Evolutionary conservation across 345 rosid genomes (phyloP).

Genomic region (Rhodamnia rubescens): DNA sequence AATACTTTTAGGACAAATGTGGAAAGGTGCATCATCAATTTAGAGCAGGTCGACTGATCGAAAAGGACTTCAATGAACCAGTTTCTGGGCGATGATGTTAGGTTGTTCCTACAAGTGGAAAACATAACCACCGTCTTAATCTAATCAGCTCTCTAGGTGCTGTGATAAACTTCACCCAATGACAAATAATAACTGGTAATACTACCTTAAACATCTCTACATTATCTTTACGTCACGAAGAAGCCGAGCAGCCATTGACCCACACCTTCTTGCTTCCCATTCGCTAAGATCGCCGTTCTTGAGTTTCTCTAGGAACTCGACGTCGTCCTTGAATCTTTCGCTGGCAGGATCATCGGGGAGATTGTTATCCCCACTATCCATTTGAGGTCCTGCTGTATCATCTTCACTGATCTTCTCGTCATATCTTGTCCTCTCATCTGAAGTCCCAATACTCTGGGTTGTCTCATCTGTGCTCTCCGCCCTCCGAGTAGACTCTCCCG

Average conservation of each 20-base stretch:
- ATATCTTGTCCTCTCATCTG: not conserved
- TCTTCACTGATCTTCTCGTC: conserved; percentile 14
- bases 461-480: conserved; percentile 10
- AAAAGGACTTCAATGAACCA: not conserved
- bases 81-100: not conserved
- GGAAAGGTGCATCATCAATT: not conserved
- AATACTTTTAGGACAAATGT: not conserved
- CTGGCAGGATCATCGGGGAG: conserved; percentile 1
- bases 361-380: not conserved
- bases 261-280: conserved; percentile 89
- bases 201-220: not conserved
- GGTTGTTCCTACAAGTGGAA: not conserved
- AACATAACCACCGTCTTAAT: not conserved
- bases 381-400: conserved; percentile 5
- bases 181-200: not conserved
- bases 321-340: conserved; percentile 17
- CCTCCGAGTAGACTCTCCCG: conserved; percentile 1
- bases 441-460: not conserved
- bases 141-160: not conserved
- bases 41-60: not conserved
- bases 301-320: conserved; percentile 9
- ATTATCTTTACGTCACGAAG: conserved; percentile 64
- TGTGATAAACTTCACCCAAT: not conserved
- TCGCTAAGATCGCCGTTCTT: conserved; percentile 50
- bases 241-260: conserved; percentile 86